These are phyloP conservation scores for Xylariaceae sp. DNA, from an alignment of 2,329 filamentous ascomycete genomes.

Conservation along the genomic window DNA sequence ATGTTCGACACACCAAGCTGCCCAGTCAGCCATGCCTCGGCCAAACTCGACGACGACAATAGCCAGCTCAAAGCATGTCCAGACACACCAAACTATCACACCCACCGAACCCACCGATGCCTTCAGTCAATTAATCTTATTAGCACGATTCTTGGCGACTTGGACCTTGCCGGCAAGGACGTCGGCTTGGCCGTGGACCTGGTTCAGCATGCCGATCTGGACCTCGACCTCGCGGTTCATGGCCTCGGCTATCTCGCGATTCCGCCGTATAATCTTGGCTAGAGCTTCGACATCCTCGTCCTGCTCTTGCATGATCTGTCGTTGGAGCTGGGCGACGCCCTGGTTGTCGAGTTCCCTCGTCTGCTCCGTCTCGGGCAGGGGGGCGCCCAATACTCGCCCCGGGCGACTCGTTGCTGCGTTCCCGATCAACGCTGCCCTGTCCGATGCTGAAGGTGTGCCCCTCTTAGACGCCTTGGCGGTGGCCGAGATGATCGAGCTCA, in stretches of 20 bases:
- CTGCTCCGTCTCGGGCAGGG: constrained; percentile 66
- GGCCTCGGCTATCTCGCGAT: constrained; percentile 71
- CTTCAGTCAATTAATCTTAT: constrained; percentile 49
- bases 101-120: neutral
- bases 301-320: constrained; percentile 68
- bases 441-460: constrained; percentile 42
- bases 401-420: constrained; percentile 37
- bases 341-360: constrained; percentile 72
- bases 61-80: constrained; percentile 1
- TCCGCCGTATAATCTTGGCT: constrained; percentile 61
- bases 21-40: constrained; percentile 11
- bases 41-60: constrained; percentile 1
- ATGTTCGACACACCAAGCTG: constrained; percentile 13
- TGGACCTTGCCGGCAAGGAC: constrained; percentile 62
- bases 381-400: constrained; percentile 66
- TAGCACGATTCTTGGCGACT: constrained; percentile 67
- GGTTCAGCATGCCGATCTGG: constrained; percentile 65
- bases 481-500: constrained; percentile 51
- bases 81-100: neutral
- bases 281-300: constrained; percentile 67
- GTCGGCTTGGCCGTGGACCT: constrained; percentile 61
- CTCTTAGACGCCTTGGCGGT: constrained; percentile 40
- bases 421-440: constrained; percentile 47
- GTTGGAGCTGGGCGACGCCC: constrained; percentile 68
- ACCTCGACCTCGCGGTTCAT: constrained; percentile 68